These are phyloP conservation scores for Candida coleopterorum DNA, from an alignment of 805 yeast genomes.

Conservation along the genomic window DNA sequence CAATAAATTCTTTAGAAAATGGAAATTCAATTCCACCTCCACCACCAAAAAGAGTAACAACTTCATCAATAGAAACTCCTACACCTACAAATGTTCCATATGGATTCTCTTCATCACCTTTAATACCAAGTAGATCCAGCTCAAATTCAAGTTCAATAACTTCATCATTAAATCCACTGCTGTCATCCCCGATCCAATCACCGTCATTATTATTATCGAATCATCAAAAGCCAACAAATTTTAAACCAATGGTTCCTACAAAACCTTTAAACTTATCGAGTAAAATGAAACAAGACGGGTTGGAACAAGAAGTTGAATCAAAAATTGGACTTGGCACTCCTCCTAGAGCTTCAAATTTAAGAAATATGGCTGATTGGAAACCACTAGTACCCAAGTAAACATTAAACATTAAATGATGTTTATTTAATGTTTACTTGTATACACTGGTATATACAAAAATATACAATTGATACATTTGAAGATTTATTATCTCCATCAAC, in stretches of 20 bases:
- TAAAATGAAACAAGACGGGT: conserved; percentile 6
- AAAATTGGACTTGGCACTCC: conserved; percentile 15
- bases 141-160: conserved; percentile 23
- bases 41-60: neutral
- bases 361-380: conserved; percentile 45
- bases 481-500: too few relatives aligned
- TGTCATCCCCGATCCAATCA: conserved; percentile 8
- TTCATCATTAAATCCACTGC: conserved; percentile 22
- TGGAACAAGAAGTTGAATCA: conserved; percentile 1
- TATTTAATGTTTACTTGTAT: too few relatives aligned
- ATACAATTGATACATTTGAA: too few relatives aligned
- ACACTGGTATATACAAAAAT: too few relatives aligned
- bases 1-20: neutral
- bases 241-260: conserved; percentile 32
- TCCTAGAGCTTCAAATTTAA: conserved; percentile 7
- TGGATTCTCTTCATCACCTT: conserved; percentile 35
- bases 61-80: neutral
- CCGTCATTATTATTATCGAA: neutral
- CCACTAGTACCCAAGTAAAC: conserved; percentile 47
- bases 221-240: conserved; percentile 4
- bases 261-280: conserved; percentile 28
- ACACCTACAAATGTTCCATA: conserved; percentile 17
- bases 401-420: too few relatives aligned
- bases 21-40: neutral
- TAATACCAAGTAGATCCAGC: conserved; percentile 32